Base-by-base conservation (phyloP, 83 land plant genomes). In the Isoetes engelmannii region DNA sequence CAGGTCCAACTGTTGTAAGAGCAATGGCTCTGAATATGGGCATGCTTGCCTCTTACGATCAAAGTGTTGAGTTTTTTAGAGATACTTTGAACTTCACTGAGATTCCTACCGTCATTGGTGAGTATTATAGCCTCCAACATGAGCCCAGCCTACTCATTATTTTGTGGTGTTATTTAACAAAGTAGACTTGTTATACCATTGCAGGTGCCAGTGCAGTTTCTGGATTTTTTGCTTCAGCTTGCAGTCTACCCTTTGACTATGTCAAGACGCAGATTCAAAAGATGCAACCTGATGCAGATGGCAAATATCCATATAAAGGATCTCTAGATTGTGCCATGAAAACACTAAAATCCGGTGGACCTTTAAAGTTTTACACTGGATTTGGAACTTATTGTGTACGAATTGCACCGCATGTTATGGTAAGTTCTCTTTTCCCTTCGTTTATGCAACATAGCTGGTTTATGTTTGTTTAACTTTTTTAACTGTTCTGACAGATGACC, bases 21-120 rank as follows among this genome's bases (percentile, higher is more conserved):
- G 98, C 98, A 3, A 94, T 94, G 98, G 96, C 96, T 0, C 56
- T 94, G 68, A 94, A 94, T 80, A 90, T 90, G 98, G 98, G 98
- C 46, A 94, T 94, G 98, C 90, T 94, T 72, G 98, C 98, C 9
- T 90, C 96, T 49, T 94, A 94, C 78, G 98, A 94, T 78, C 98
- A 90, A 65, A 80, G 85, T 79, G 87, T 86, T 37, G 98, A 94
- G 71, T 80, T 88, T 47, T 88, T 81, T 83, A 87, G 70, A 78
- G 98, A 87, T 72, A 61, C 78, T 4, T 56, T 83, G 70, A 86
- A 85, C 49, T 76, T 87, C 28, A 81, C 89, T 21, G 98, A 93
- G 82, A 49, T 71, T 64, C 63, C 82, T 44, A 88, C 96, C 43
- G 85, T 94, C 0, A 57, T 90, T 57, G 96, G 98, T 91, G 75